Base-by-base conservation (phyloP, 164 flowering plant species). In the Piper longum region DNA sequence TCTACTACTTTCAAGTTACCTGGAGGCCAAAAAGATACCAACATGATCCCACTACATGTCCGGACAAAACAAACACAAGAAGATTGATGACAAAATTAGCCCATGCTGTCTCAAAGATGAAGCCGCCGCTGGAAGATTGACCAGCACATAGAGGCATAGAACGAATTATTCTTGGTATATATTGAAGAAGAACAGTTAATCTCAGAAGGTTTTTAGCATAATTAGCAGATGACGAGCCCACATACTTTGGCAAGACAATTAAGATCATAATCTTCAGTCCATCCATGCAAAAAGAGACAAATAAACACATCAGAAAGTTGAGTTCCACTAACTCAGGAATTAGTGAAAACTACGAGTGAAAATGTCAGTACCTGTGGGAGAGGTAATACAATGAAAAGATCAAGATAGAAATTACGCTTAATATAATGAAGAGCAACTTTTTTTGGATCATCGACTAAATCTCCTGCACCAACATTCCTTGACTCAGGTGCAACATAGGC, bases 81-180 rank as follows among this genome's bases (percentile, higher is more conserved):
- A 91, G 90, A 80, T 91, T 91, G 36, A 91, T 87, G 43, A 91
- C 71, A 67, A 91, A 88, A 71, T 88, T 88, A 19, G 91, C 91
- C 95, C 95, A 88, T 65, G 98, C 98, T 26, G 98, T 80, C 81
- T 91, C 98, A 80, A 91, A 91, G 71, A 88, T 76, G 73, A 91
- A 84, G 56, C 95, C 90, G 56, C 95, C 90, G 59, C 66, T 85
- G 57, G 91, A 70, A 65, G 96, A 82, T 61, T 76, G 91, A 14
- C 98, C 96, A 70, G 80, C 85, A 59, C 87, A 76, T 61, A 87
- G 69, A 63, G 96, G 98, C 18, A 85, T 70, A 77, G 80, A 79
- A 67, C 92, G 84, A 59, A 57, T 83, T 66, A 88, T 67, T 65
- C 88, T 81, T 9, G 98, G 98, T 51, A 81, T 54, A 73, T 90